These are phyloP conservation scores for Colletotrichum sp. DNA, from an alignment of 2,329 filamentous ascomycete genomes.

Conservation along the genomic window DNA sequence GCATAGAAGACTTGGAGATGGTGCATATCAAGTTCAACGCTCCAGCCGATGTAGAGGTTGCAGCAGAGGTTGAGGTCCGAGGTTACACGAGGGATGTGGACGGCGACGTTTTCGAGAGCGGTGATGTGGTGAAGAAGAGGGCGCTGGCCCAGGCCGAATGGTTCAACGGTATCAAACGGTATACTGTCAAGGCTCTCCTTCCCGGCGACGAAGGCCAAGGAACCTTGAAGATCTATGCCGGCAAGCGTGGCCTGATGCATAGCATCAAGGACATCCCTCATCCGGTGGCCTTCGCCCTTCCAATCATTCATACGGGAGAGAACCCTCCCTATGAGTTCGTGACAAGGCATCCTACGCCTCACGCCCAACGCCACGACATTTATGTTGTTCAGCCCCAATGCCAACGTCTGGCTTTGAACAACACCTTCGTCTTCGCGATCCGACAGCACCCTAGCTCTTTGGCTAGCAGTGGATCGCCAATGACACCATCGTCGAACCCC, in stretches of 20 bases:
- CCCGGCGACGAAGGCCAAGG: slow-evolving; percentile 92
- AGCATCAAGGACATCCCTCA: slow-evolving; percentile 97
- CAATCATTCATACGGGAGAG: slow-evolving; percentile 86
- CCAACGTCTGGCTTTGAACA: slow-evolving; percentile 84
- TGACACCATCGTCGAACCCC: slow-evolving; percentile 53
- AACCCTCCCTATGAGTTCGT: slow-evolving; percentile 96
- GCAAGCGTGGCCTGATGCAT: slow-evolving; percentile 95
- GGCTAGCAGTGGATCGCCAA: slow-evolving; percentile 35
- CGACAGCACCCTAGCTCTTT: slow-evolving; percentile 82
- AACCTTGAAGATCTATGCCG: slow-evolving; percentile 88
- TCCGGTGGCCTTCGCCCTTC: slow-evolving; percentile 86
- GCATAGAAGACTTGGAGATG: slow-evolving; percentile 92
- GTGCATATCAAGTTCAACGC: slow-evolving; percentile 88
- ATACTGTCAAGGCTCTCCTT: slow-evolving; percentile 90
- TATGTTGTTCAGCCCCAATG: slow-evolving; percentile 98
- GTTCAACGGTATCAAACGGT: slow-evolving; percentile 85
- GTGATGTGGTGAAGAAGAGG: slow-evolving; percentile 83
- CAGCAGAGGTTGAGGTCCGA: slow-evolving; percentile 89
- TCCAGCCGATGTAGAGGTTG: slow-evolving; percentile 87
- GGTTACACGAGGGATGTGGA: slow-evolving; percentile 82
- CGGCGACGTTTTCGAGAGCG: slow-evolving; percentile 92
- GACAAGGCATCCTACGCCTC: slow-evolving; percentile 90
- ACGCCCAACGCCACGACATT: slow-evolving; percentile 95
- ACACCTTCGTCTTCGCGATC: slow-evolving; percentile 96
- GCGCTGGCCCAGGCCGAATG: slow-evolving; percentile 92